Base-by-base conservation (phyloP, 2,329 filamentous ascomycete species). In the Sclerotinia minor region DNA sequence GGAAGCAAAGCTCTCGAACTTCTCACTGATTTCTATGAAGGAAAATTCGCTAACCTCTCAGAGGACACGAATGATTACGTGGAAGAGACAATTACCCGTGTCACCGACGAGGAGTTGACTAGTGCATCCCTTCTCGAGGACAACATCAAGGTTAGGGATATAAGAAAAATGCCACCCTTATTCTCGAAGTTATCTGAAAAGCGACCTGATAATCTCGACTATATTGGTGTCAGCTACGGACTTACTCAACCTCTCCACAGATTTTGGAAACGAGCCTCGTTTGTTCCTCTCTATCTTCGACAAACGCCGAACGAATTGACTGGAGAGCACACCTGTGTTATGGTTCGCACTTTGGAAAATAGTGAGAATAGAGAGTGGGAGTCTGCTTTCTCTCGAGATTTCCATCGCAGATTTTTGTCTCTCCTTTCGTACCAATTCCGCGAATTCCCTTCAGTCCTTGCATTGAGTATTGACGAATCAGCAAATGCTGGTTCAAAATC, bases 281-380 rank as follows among this genome's bases (percentile, higher is more conserved):
- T 97, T 78, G 87, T 89, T 2, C 95, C 95, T 0, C 92, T 99
- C 0, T 99, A 99, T 76, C 85, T 99, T 19, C 87, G 95, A 45
- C 95, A 99, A 81, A 99, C 96, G 2, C 85, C 95, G 64, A 99
- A 98, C 77, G 95, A 98, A 68, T 84, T 99, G 57, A 99, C 96
- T 0, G 95, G 95, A 67, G 95, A 99, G 79, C 95, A 99, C 78
- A 97, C 95, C 0, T 97, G 93, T 77, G 94, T 99, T 38, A 99
- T 99, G 96, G 85, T 99, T 60, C 88, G 92, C 68, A 91, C 93
- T 1, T 83, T 99, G 8, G 84, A 87, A 69, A 82, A 80, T 64
- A 83, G 82, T 65, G 88, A 88, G 53, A 92, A 97, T 73, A 83
- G 83, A 67, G 87, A 86, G 75, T 98, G 95, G 95, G 87, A 98